These are phyloP conservation scores for Calonectria pauciramosa DNA, from an alignment of 2,329 filamentous ascomycete genomes.

Conservation along the genomic window DNA sequence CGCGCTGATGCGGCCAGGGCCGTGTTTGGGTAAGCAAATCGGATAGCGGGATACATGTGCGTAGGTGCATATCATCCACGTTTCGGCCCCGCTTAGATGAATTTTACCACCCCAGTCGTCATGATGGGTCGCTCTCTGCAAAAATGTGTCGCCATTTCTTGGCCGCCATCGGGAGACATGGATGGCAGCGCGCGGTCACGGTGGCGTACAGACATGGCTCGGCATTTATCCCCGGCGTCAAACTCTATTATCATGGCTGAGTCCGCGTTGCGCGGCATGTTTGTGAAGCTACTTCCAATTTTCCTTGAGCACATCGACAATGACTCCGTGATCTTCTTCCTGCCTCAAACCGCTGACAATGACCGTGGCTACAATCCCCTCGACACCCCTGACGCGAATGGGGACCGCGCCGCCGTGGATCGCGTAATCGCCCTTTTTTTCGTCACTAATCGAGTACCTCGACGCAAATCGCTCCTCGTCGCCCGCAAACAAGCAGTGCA, in stretches of 20 bases:
- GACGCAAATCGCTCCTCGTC: conserved; percentile 75
- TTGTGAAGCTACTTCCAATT: conserved; percentile 53
- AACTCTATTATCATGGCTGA: neutral
- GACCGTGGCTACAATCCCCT: conserved; percentile 81
- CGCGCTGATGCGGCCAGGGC: neutral
- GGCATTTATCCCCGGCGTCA: neutral
- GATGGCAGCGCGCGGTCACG: neutral
- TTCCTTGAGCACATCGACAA: conserved; percentile 76
- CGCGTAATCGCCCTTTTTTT: conserved; percentile 73
- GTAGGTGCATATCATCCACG: conserved; percentile 17
- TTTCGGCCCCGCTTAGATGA: neutral
- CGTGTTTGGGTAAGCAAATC: conserved; percentile 16
- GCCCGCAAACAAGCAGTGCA: conserved; percentile 75
- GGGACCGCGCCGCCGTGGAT: conserved; percentile 85
- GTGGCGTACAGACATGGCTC: neutral
- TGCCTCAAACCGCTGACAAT: conserved; percentile 84
- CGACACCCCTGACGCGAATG: conserved; percentile 78
- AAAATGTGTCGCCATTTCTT: neutral
- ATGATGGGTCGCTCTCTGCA: neutral
- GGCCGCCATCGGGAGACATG: conserved; percentile 4
- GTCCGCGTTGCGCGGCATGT: neutral
- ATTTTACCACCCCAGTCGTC: neutral
- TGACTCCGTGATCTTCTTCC: conserved; percentile 82
- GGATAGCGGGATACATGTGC: neutral
- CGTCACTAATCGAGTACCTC: conserved; percentile 73